Evolutionary conservation across 306 rosid species (phyloP), one percentile per base, ranked within the genome.

Genomic region (Albizia julibrissin): DNA sequence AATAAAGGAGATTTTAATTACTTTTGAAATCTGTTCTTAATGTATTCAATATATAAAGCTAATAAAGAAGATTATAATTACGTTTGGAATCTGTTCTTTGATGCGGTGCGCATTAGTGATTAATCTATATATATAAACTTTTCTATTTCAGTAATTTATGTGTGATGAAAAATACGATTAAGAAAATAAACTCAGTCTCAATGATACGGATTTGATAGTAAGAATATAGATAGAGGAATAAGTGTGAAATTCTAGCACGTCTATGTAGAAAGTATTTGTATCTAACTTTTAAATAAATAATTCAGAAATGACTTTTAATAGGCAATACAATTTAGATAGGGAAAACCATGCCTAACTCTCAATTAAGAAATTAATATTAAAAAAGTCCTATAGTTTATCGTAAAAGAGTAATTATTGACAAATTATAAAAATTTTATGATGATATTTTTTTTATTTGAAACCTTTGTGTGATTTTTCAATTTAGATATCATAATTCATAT

Each of bases 241-340:
- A 37, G 50, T 11, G 74, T 40, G 50, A 69, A 69, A 40, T 39
- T 40, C 54, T 5, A 8, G 33, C 26, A 69, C 33, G 42, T 40
- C 54, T 40, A n/a, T 56, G 29, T 56, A 69, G 74, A 69, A 69
- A 42, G 42, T 69, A 42, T 69, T 42, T 34, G 21, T 40, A 42
- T 42, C 33, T 69, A 69, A 69, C 52, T 69, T 61, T 69, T 22
- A 42, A 69, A 21, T 69, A 69, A 42, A 69, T 69, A 13, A 22
- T 42, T 39, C 27, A 40, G 54, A 5, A 69, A 69, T 69, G 31
- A 40, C 16, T 39, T 69, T 69, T 21, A 69, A 52, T 50, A 16
- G 56, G 56, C 56, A 16, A 15, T 15, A 50, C 56, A 50, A 50
- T 50, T 50, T 15, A 50, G 58, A 52, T 6, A 52, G 40, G 8